phyloP scores from a whole-genome alignment of 345 rosid genomes.

The Corchorus capsularis region DNA sequence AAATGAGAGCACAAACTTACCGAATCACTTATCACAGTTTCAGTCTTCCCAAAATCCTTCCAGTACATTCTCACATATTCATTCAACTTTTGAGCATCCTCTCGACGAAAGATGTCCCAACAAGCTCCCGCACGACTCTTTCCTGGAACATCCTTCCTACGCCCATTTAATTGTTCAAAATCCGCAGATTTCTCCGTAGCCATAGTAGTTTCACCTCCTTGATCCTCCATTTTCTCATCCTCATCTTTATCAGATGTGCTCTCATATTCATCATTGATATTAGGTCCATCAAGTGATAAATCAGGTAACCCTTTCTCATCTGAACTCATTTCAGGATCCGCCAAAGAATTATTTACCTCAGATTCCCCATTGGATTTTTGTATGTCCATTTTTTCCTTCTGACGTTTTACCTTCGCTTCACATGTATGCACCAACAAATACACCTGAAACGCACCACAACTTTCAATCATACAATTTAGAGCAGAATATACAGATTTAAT shows the following conservation, averaged over 20 bases:
- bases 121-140: slow-evolving; percentile 49
- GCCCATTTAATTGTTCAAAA: slow-evolving; percentile 25
- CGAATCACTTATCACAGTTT: slow-evolving; percentile 32
- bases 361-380: slow-evolving; percentile 27
- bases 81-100: slow-evolving; percentile 72
- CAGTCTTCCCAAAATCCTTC: slow-evolving; percentile 44
- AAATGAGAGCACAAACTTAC: slow-evolving; percentile 48
- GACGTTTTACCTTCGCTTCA: slow-evolving; percentile 43
- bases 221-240: slow-evolving; percentile 39
- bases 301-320: slow-evolving; percentile 37
- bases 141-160: slow-evolving; percentile 19
- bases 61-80: slow-evolving; percentile 50
- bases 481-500: slow-evolving; percentile 7
- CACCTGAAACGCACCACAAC: slow-evolving; percentile 41
- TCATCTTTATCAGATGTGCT: slow-evolving; percentile 29
- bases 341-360: slow-evolving; percentile 26
- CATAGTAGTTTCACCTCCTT: slow-evolving; percentile 27
- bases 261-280: slow-evolving; percentile 27
- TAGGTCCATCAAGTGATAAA: slow-evolving; percentile 34
- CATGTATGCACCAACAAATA: slow-evolving; percentile 61
- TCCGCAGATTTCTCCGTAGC: slow-evolving; percentile 22
- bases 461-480: background rate
- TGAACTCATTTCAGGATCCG: slow-evolving; percentile 27
- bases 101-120: slow-evolving; percentile 88
- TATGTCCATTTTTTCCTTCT: slow-evolving; percentile 25